These are phyloP conservation scores for Colletotrichum euphorbiae DNA, from an alignment of 2,329 filamentous ascomycete genomes.

Conservation along the genomic window DNA sequence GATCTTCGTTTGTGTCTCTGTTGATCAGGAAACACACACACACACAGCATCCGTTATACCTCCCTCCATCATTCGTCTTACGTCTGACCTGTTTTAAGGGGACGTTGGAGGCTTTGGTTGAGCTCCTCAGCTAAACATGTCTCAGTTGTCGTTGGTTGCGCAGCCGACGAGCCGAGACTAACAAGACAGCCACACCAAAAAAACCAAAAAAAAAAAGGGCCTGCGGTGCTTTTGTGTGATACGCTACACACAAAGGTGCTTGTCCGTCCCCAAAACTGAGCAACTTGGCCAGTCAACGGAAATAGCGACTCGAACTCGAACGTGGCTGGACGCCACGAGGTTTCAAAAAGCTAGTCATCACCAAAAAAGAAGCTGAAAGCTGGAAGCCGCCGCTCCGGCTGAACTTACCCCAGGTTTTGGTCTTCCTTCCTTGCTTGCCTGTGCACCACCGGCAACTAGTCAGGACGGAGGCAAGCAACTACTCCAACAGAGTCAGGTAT, in stretches of 20 bases:
- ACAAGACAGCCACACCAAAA: too few relatives aligned
- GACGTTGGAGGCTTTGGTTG: too few relatives aligned
- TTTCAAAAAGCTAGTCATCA: constrained; percentile 6
- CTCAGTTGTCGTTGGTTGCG: constrained; percentile 1
- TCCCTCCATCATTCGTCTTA: neutral
- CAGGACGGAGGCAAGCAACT: constrained; percentile 9
- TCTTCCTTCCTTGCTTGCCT: neutral
- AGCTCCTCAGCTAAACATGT: neutral
- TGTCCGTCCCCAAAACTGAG: too few relatives aligned
- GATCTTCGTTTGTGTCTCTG: constrained; percentile 4
- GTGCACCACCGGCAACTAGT: neutral
- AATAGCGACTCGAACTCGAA: neutral
- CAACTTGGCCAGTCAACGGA: constrained; percentile 7
- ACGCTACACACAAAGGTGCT: neutral
- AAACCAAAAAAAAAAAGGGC: too few relatives aligned
- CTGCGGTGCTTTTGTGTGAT: too few relatives aligned
- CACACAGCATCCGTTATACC: neutral
- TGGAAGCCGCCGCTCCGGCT: neutral
- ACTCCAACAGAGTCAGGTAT: constrained; percentile 10
- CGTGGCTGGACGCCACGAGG: constrained; percentile 32
- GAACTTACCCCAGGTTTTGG: constrained; percentile 22
- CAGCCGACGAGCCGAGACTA: neutral
- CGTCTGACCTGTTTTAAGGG: constrained; percentile 14
- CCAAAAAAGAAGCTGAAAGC: neutral
- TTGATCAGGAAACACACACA: constrained; percentile 3